Evolutionary conservation across 2,329 filamentous ascomycete species (phyloP), one percentile per base, ranked within the genome.

Genomic region (Cladosporium sp.): DNA sequence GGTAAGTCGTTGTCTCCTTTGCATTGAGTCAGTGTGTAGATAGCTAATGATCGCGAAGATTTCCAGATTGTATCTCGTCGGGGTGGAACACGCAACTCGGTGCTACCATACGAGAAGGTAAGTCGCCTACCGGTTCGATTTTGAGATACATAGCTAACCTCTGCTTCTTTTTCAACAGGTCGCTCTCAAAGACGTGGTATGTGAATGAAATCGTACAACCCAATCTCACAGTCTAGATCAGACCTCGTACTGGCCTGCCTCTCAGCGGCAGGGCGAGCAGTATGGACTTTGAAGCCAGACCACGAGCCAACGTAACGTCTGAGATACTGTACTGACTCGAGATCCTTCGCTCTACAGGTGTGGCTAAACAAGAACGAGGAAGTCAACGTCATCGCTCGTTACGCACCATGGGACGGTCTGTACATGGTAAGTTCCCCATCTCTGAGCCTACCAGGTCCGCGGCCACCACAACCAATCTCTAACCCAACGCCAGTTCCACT

Each of bases 111-210:
- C 68, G 86, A 88, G 74, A 75, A 54, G 28, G 51, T 54, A 13
- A 28, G 51, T n/a, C 7, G 1, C 13, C 18, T n/a, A 18, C 5
- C 26, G 5, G 3, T 13, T 14, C 7, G n/a, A n/a, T 21, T 32
- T 14, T 23, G 25, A 32, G 7, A 14, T 3, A 13, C 30, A 30
- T 11, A 28, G 21, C 51, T 54, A 8, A 54, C 51, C 14, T n/a
- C 13, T 7, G 18, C 13, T 18, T 26, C 28, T 18, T 25, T n/a
- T 21, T 5, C 4, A 21, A 1, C 26, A 77, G 2, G 81, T 78
- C 0, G 85, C 83, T 0, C 79, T 86, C 21, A 87, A 88, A 73
- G 85, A 88, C 68, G 82, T 86, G 1, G 84, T 87, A 1, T 84
- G n/a, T n/a, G n/a, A n/a, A n/a, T n/a, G n/a, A n/a, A n/a, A n/a